Evolutionary conservation across 345 rosid species (phyloP), one percentile per base, ranked within the genome.

Genomic region (Erucastrum elatum): DNA sequence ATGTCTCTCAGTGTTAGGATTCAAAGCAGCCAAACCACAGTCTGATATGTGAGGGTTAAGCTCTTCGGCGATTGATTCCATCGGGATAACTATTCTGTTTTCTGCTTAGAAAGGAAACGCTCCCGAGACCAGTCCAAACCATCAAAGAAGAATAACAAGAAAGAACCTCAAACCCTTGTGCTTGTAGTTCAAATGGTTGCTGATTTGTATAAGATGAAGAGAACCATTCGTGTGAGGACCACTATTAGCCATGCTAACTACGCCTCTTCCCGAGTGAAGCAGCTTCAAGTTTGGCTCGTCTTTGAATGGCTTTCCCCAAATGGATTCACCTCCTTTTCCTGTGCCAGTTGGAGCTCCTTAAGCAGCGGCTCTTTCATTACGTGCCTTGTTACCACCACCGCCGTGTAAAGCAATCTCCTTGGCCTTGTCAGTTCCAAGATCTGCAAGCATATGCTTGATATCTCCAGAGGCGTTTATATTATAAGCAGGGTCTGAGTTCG

Each of bases 211-310:
- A 95, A 85, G 79, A 95, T 90, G 86, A 95, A 95, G 97, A 62
- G 99, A 95, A 80, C 99, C 98, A 82, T 95, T 95, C 16, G 97
- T 87, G 86, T 91, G 96, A 8, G 98, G 98, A 62, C 98, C 99
- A 80, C 97, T 95, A 82, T 91, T 95, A 62, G 97, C 99, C 98
- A 95, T 93, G 72, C 99, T 93, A 70, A 93, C 98, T 60, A 91
- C 86, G 15, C 99, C 98, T 84, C 93, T 89, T 79, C 98, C 98
- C 3, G 98, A 82, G 81, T 93, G 98, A 79, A 93, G 87, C 82
- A 90, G 85, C 85, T 95, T 95, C 39, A 97, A 90, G 86, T 95
- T 91, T 13, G 85, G 65, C 76, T 95, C 99, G 74, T 91, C 99
- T 80, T 93, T 91, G 87, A 91, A 95, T 78, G 96, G 94, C 84